Evolutionary conservation across 805 yeast genomes (phyloP), one percentile per base, ranked within the genome.

Genomic region (Teunomyces funiuensis): DNA sequence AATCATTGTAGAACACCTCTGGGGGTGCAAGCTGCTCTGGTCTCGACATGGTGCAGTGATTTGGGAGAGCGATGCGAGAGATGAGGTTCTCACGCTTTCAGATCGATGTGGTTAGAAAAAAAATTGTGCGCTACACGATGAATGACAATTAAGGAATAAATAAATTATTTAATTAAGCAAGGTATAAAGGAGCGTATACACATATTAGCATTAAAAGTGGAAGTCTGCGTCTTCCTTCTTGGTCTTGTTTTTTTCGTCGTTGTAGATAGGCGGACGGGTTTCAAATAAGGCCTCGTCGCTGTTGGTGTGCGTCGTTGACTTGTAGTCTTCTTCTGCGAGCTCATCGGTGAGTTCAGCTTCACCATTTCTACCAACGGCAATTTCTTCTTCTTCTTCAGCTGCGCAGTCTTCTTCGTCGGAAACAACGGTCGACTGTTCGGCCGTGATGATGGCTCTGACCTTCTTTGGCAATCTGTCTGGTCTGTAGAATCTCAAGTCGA

Each of bases 1-100:
- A 65, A 41, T 90, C 97, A 72, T 89, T 85, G 63, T 93, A 93
- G 60, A 91, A 93, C 45, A 90, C 77, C 68, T 90, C 98, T 29
- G 98, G 97, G 20, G 98, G 98, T 10, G 98, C 98, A 47, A 89
- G 72, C 55, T 88, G 88, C 67, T 90, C 98, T 51, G 98, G 98
- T 71, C 98, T 82, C 2, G 96, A 87, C 98, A 90, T 90, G 18
- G 33, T 33, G 28, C 22, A 20, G 34, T 31, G 14, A 17, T 6
- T 27, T 27, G 30, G 17, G 10, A 4, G 11, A 6, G 13, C 5
- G 29, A 27, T 27, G 30, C 30, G 8, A 28, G 17, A 13, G 30
- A 14, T 28, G 30, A 15, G 30, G 30, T 28, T 14, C n/a, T 5
- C 15, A 33, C 18, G 23, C 29, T 13, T 17, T 36, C 13, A 20